A percentile compares a stretch with the other conserved stretches of the same genome.
Conservation (phyloP, 176 grass and related monocot species). For the Areca catechu region DNA sequence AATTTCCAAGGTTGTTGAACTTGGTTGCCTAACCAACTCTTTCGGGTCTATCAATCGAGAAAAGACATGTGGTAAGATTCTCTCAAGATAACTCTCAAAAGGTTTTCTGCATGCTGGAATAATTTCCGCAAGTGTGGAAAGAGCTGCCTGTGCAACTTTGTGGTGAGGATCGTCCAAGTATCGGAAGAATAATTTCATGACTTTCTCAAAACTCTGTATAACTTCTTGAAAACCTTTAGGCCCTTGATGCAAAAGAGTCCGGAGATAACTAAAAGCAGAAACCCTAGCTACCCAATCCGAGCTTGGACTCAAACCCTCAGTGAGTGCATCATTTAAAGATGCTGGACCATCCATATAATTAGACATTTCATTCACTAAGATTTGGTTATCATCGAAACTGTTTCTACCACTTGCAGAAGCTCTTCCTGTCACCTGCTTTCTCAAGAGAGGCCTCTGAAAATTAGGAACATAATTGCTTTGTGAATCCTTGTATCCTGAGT, state of each 20-base stretch:
- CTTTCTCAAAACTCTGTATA: constrained; percentile 90
- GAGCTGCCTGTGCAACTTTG: constrained; percentile 84
- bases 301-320: constrained; percentile 83
- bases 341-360: constrained; percentile 63
- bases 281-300: constrained; percentile 89
- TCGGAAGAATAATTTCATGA: constrained; percentile 95
- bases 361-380: constrained; percentile 43
- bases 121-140: constrained; percentile 81
- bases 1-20: constrained; percentile 68
- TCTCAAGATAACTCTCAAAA: constrained; percentile 82
- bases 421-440: constrained; percentile 89
- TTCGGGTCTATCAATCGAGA: constrained; percentile 89
- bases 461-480: constrained; percentile 66
- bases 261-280: constrained; percentile 89
- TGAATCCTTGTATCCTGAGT: constrained; percentile 74
- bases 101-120: constrained; percentile 93
- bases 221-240: constrained; percentile 83
- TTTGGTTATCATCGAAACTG: constrained; percentile 67
- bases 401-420: constrained; percentile 54
- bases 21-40: constrained; percentile 84
- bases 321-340: constrained; percentile 82
- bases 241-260: constrained; percentile 73
- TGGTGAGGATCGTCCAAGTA: constrained; percentile 99
- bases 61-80: constrained; percentile 87
- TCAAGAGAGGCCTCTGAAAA: constrained; percentile 95